Conservation (phyloP, 2,329 filamentous ascomycete species). For the Aspergillus tanneri region DNA sequence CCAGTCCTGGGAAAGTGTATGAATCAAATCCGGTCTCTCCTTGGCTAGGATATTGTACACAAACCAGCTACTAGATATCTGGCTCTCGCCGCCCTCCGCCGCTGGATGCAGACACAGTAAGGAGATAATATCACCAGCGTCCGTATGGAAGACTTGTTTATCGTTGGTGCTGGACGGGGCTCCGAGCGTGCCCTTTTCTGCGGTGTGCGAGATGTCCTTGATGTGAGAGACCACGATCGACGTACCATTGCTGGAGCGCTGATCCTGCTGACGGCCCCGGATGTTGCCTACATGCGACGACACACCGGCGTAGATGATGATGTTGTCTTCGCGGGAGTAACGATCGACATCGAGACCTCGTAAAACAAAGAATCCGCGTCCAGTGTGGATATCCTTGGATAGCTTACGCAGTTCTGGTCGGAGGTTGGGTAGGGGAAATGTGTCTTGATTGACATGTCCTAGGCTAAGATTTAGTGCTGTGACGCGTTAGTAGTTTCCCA, state of each 20-base stretch:
- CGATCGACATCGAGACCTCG: slow-evolving; percentile 42
- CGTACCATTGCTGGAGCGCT: slow-evolving; percentile 19
- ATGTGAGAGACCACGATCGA: slow-evolving; percentile 61
- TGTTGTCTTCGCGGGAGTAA: slow-evolving; percentile 38
- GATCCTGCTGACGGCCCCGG: slow-evolving; percentile 46
- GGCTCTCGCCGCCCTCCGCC: slow-evolving; percentile 52
- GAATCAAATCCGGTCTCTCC: slow-evolving; percentile 54
- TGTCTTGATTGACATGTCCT: slow-evolving; percentile 47
- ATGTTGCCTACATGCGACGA: slow-evolving; percentile 43
- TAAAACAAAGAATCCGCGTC: slow-evolving; percentile 47
- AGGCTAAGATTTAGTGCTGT: slow-evolving; percentile 32
- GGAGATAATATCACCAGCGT: slow-evolving; percentile 55
- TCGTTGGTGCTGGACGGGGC: slow-evolving; percentile 45
- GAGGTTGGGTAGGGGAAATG: slow-evolving; percentile 45
- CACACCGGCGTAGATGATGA: slow-evolving; percentile 47
- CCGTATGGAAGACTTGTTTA: slow-evolving; percentile 56
- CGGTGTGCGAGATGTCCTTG: slow-evolving; percentile 54
- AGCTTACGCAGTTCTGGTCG: slow-evolving; percentile 33
- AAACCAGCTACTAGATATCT: slow-evolving; percentile 54
- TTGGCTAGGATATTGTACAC: slow-evolving; percentile 57
- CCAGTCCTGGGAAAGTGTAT: slow-evolving; percentile 52
- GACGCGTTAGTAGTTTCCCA: slow-evolving; percentile 7
- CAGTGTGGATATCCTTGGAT: slow-evolving; percentile 41
- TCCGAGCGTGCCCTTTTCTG: slow-evolving; percentile 37
- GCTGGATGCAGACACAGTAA: slow-evolving; percentile 50